These are phyloP conservation scores for Platanus orientalis DNA, from an alignment of 164 flowering plant species.

Conservation along the genomic window DNA sequence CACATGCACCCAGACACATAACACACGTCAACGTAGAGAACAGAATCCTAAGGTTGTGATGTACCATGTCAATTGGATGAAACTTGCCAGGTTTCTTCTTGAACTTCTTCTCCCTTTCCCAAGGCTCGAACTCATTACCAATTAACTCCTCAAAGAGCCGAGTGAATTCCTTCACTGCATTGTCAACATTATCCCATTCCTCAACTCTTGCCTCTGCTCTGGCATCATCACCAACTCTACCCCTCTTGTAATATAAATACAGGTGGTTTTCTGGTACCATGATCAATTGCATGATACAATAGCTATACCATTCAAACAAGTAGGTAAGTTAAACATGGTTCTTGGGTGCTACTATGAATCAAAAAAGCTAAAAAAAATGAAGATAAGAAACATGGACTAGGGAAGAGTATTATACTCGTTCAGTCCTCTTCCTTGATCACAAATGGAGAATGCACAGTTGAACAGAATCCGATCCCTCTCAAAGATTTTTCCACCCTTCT, in stretches of 20 bases:
- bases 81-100: constrained; percentile 50
- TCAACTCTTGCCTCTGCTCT: constrained; percentile 65
- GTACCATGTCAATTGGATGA: constrained; percentile 73
- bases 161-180: constrained; percentile 53
- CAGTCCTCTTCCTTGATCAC: constrained; percentile 46
- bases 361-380: neutral
- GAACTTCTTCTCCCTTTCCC: constrained; percentile 80
- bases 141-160: constrained; percentile 65
- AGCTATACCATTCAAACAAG: constrained; percentile 40
- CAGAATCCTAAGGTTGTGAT: too few relatives aligned
- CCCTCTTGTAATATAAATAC: constrained; percentile 66
- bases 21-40: neutral
- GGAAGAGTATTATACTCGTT: constrained; percentile 41
- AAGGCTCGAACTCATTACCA: constrained; percentile 75
- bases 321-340: too few relatives aligned
- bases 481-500: constrained; percentile 61
- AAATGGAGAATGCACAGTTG: constrained; percentile 64
- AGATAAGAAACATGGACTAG: neutral
- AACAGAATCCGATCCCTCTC: constrained; percentile 80
- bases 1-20: too few relatives aligned
- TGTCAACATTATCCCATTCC: constrained; percentile 42
- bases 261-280: constrained; percentile 46
- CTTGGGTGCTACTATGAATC: neutral
- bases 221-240: constrained; percentile 55
- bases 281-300: constrained; percentile 62